Evolutionary conservation across 345 rosid species (phyloP), one percentile per base, ranked within the genome.

Genomic region (Rhizophora apiculata): DNA sequence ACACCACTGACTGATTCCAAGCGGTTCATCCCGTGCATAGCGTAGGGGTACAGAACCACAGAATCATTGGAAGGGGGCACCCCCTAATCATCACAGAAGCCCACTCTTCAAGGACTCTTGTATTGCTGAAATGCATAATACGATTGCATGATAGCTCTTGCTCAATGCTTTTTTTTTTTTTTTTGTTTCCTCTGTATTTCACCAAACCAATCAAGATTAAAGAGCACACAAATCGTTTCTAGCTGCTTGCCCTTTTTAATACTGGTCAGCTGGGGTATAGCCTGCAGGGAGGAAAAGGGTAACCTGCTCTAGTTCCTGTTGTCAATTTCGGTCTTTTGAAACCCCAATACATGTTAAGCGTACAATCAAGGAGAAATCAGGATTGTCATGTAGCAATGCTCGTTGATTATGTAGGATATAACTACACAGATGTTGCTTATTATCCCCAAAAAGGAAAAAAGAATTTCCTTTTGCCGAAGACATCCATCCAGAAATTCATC

Each of bases 401-500:
- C 31, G 63, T 30, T 22, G 73, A 55, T 56, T 57, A 58, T 24
- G 46, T 48, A 62, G 60, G 59, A 61, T 62, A 29, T 55, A 64
- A 56, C 62, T 6, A 56, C 19, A 46, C 11, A 46, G 29, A 37
- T 6, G 62, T 56, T 68, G 27, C 64, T 57, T 63, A 67, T 67
- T 67, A 66, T 61, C 71, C 70, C 24, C 32, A 8, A 39, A 24
- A 56, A 52, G 65, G 76, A 6, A 37, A 56, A 67, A 72, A 69
- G 70, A 75, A 76, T 63, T 67, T 76, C 81, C 77, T 55, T 71
- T 64, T 51, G 72, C 80, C 30, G 64, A 67, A 67, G 64, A 74
- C 65, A 63, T 65, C 76, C 74, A 72, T 66, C 67, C 49, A 62
- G 73, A 81, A 82, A 78, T 65, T 76, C 77, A 78, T 78, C 84